Percentiles rank a stretch among this genome's conserved stretches.
phyloP scores from a whole-genome alignment of 2,329 filamentous ascomycete genomes.

The Ophidiomyces ophidiicola region DNA sequence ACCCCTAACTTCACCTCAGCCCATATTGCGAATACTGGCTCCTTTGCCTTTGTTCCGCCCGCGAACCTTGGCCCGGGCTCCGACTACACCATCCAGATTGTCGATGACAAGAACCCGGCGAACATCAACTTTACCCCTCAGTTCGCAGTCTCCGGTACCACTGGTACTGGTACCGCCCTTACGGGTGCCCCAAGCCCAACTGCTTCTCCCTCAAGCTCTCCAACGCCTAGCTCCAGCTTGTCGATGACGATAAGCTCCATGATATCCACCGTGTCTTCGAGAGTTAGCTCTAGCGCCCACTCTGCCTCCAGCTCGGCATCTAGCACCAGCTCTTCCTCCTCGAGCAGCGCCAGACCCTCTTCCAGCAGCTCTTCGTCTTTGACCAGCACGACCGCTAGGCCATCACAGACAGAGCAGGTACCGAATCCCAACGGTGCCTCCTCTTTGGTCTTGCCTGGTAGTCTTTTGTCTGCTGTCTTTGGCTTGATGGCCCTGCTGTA shows the following conservation, averaged over 20 bases:
- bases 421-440: conserved; percentile 14
- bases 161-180: conserved; percentile 24
- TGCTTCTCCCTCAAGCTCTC: conserved; percentile 13
- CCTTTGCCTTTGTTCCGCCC: conserved; percentile 39
- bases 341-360: conserved; percentile 1
- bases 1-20: conserved; percentile 23
- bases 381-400: conserved; percentile 5
- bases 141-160: conserved; percentile 39
- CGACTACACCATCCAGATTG: conserved; percentile 44
- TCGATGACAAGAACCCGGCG: conserved; percentile 34
- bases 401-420: not conserved
- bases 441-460: conserved; percentile 12
- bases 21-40: conserved; percentile 38
- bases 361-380: not conserved
- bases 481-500: conserved; percentile 15
- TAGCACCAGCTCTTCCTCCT: not conserved
- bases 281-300: conserved; percentile 14
- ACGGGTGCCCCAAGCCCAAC: conserved; percentile 23
- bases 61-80: conserved; percentile 30
- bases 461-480: conserved; percentile 13
- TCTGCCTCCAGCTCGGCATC: conserved; percentile 12
- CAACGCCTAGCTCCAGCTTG: conserved; percentile 3
- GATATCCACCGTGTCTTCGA: conserved; percentile 15
- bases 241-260: conserved; percentile 12
- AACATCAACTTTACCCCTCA: conserved; percentile 42